phyloP scores from a whole-genome alignment of 2,329 filamentous ascomycete genomes.

The Hortaea werneckii region DNA sequence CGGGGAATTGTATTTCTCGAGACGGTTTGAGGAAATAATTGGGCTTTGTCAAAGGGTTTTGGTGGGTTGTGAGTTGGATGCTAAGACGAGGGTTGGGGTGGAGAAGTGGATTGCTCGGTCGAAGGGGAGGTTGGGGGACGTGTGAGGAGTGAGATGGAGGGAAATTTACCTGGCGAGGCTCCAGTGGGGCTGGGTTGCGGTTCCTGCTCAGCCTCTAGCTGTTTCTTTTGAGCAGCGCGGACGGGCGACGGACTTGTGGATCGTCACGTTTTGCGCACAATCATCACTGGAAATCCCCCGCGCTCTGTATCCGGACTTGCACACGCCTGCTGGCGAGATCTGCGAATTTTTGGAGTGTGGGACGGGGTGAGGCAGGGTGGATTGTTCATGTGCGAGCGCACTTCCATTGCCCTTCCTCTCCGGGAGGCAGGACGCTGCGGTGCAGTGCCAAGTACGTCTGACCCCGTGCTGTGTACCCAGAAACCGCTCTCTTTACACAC shows the following conservation, averaged over 20 bases:
- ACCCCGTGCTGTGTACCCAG: no score
- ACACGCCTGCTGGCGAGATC: no score
- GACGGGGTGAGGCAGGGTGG: no score
- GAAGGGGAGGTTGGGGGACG: background rate
- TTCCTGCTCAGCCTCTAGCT: background rate
- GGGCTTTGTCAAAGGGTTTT: constrained; percentile 16
- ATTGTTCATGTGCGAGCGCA: no score
- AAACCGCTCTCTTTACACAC: no score
- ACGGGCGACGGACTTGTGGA: no score
- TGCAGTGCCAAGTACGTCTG: no score
- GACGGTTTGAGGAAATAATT: constrained; percentile 41
- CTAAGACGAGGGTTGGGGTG: constrained; percentile 12
- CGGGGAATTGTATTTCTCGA: constrained; percentile 48
- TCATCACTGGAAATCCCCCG: background rate
- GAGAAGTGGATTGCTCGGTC: constrained; percentile 18
- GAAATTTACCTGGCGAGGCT: background rate
- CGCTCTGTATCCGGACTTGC: no score
- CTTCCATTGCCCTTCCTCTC: no score
- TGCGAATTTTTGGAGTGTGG: no score
- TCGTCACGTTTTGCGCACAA: background rate
- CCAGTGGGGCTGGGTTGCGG: background rate
- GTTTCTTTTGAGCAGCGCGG: no score
- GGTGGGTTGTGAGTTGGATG: constrained; percentile 14
- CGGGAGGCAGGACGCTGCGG: no score
- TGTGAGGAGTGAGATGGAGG: background rate